These are phyloP conservation scores for Claviceps spartinae DNA, from an alignment of 2,329 filamentous ascomycete genomes.

Conservation along the genomic window DNA sequence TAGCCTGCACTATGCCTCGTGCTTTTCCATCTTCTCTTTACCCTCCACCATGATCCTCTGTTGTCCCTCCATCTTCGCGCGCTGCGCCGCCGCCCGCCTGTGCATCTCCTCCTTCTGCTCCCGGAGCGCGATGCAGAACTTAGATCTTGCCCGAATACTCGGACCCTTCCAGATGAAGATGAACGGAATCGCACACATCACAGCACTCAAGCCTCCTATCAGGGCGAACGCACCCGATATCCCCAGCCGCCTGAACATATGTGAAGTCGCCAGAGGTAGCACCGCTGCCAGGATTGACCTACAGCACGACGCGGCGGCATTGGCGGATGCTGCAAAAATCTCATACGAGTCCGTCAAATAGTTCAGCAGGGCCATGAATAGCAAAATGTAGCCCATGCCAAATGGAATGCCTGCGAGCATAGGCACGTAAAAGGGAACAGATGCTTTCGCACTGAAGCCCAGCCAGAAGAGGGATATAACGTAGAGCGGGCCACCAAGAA, in stretches of 20 bases:
- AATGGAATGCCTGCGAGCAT: slow-evolving; percentile 48
- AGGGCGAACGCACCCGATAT: slow-evolving; percentile 37
- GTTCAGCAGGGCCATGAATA: slow-evolving; percentile 51
- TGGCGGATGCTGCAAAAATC: slow-evolving; percentile 59
- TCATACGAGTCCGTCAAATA: slow-evolving; percentile 57
- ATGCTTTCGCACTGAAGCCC: slow-evolving; percentile 41
- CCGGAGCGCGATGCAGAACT: slow-evolving; percentile 48
- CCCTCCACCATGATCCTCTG: slow-evolving; percentile 3
- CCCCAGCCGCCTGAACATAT: slow-evolving; percentile 34
- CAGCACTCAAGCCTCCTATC: slow-evolving; percentile 33
- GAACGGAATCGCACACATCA: slow-evolving; percentile 38
- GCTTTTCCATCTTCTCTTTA: slow-evolving; percentile 10
- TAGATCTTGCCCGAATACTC: slow-evolving; percentile 39
- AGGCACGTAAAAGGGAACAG: slow-evolving; percentile 39
- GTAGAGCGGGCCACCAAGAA: slow-evolving; percentile 54
- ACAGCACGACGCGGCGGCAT: slow-evolving; percentile 71
- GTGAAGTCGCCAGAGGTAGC: slow-evolving; percentile 40
- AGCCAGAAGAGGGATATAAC: slow-evolving; percentile 47
- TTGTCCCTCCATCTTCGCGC: slow-evolving; percentile 16
- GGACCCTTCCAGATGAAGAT: slow-evolving; percentile 42
- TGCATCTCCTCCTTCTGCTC: slow-evolving; percentile 35
- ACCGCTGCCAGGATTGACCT: slow-evolving; percentile 86
- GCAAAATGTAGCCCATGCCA: slow-evolving; percentile 46
- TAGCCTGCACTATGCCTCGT: background rate
- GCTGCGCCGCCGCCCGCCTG: slow-evolving; percentile 23